Conservation (phyloP, 495 filamentous ascomycete species). For the Penicillium coffeae region DNA sequence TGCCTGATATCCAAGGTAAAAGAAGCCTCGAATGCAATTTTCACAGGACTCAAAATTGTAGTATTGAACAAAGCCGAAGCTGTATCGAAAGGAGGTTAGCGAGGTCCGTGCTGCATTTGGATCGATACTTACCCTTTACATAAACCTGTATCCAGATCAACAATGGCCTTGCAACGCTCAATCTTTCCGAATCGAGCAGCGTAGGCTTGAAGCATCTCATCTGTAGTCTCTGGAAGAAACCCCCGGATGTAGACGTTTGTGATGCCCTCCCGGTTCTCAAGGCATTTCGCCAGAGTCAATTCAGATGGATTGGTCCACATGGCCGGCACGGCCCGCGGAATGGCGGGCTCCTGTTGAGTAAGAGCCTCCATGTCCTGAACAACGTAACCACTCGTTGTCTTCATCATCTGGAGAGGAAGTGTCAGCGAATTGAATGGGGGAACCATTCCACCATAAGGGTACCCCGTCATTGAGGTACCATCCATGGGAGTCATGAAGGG, state of each 20-base stretch:
- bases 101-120: neutral
- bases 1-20: slow-evolving; percentile 89
- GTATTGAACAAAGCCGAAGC: slow-evolving; percentile 96
- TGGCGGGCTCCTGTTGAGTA: slow-evolving; percentile 69
- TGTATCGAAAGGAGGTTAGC: slow-evolving; percentile 30
- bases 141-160: slow-evolving; percentile 81
- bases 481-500: slow-evolving; percentile 15
- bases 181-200: slow-evolving; percentile 84
- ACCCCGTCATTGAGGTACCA: slow-evolving; percentile 18
- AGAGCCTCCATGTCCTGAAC: slow-evolving; percentile 66
- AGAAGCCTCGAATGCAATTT: slow-evolving; percentile 94
- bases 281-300: slow-evolving; percentile 79
- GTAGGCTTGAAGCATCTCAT: slow-evolving; percentile 80
- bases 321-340: slow-evolving; percentile 86
- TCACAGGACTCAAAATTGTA: slow-evolving; percentile 82
- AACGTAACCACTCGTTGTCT: slow-evolving; percentile 48
- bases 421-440: slow-evolving; percentile 22
- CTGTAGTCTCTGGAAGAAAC: slow-evolving; percentile 88
- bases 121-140: slow-evolving; percentile 78
- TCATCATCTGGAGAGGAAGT: slow-evolving; percentile 42
- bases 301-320: slow-evolving; percentile 70
- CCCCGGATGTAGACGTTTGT: slow-evolving; percentile 98
- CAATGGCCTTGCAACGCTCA: slow-evolving; percentile 93
- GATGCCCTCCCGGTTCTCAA: slow-evolving; percentile 82
- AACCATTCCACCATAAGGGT: slow-evolving; percentile 18